Percentiles rank a stretch among this genome's conserved stretches.
Evolutionary conservation across 2,329 filamentous ascomycete genomes (phyloP).

Genomic region (Triangularia setosa): DNA sequence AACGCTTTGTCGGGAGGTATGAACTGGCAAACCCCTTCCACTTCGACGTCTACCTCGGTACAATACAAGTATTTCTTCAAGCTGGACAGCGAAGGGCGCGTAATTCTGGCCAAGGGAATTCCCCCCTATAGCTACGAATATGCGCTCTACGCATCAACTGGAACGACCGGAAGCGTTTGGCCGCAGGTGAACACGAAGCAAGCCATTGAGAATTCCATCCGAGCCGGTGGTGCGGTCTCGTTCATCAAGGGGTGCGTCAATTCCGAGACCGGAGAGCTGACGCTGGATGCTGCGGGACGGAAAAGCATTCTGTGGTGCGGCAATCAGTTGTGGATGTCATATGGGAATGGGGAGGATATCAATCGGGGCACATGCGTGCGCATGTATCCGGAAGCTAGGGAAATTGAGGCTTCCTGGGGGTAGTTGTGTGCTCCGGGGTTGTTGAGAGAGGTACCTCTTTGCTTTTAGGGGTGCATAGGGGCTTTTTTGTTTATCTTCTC

Average conservation of each 20-base stretch:
- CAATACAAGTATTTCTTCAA: not conserved
- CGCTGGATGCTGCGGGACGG: not conserved
- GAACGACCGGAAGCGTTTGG: not conserved
- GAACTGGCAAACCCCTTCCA: not conserved
- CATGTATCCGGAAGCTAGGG: too few relatives aligned
- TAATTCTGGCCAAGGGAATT: not conserved
- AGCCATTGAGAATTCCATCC: not conserved
- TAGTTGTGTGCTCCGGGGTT: too few relatives aligned
- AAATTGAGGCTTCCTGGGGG: too few relatives aligned
- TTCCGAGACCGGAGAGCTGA: not conserved
- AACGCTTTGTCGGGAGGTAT: not conserved
- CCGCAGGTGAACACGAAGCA: not conserved
- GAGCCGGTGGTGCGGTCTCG: not conserved
- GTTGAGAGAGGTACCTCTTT: too few relatives aligned
- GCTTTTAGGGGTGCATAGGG: too few relatives aligned
- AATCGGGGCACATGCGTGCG: not conserved
- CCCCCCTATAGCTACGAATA: not conserved
- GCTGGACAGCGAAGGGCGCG: not conserved
- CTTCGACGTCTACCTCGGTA: not conserved
- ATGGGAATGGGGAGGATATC: not conserved
- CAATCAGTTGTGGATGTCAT: not conserved
- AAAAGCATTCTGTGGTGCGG: not conserved
- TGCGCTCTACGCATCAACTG: not conserved
- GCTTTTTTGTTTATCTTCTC: too few relatives aligned
- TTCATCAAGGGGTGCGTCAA: constrained; percentile 3